Percentiles rank a stretch among this genome's conserved stretches.
These are phyloP conservation scores for Crithidia sp. DNA, from an alignment of 208 protist species.

Conservation along the genomic window DNA sequence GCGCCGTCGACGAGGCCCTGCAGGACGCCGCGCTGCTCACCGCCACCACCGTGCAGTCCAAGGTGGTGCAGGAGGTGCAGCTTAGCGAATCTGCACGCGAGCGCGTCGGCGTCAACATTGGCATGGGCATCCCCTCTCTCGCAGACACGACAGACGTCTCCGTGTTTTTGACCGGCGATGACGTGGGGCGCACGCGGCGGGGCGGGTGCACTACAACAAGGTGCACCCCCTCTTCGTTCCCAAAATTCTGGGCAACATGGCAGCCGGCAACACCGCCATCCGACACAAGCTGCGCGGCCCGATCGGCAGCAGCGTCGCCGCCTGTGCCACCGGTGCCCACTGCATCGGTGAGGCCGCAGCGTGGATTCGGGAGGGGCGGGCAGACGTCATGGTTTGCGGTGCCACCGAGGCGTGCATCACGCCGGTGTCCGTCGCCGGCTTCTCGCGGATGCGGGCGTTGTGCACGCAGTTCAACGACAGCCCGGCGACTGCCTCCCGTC, in stretches of 20 bases:
- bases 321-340: conserved; percentile 98
- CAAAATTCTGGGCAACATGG: conserved; percentile 98
- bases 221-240: conserved; percentile 96
- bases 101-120: conserved; percentile 89
- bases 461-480: conserved; percentile 92
- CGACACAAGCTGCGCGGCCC: conserved; percentile 90
- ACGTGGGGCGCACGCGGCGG: background rate
- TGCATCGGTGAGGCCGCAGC: conserved; percentile 94
- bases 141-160: conserved; percentile 78
- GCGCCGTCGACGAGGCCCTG: conserved; percentile 73
- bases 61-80: background rate
- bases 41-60: background rate
- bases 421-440: conserved; percentile 94
- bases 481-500: conserved; percentile 90
- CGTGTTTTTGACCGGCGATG: conserved; percentile 40
- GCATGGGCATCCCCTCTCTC: conserved; percentile 90
- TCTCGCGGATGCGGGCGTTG: conserved; percentile 92
- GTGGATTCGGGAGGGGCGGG: conserved; percentile 83
- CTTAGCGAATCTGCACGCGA: conserved; percentile 22
- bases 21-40: conserved; percentile 55
- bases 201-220: conserved; percentile 46
- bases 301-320: conserved; percentile 92
- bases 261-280: conserved; percentile 92
- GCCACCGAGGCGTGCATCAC: conserved; percentile 95
- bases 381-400: conserved; percentile 93